phyloP scores from a whole-genome alignment of 225 moss, liverwort and hornwort genomes.

The Physcomitrellopsis africana region DNA sequence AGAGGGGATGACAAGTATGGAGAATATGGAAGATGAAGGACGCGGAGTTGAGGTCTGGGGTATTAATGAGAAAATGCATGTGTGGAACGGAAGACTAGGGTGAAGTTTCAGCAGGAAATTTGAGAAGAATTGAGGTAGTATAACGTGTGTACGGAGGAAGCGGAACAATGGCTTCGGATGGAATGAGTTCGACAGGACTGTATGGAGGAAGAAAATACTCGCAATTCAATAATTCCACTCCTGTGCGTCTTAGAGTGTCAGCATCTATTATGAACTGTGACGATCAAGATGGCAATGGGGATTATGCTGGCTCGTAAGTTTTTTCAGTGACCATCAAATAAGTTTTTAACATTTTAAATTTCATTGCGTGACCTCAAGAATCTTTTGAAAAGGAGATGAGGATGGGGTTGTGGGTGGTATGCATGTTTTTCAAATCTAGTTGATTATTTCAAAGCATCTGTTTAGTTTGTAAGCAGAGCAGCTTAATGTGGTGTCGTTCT shows the following conservation, averaged over 20 bases:
- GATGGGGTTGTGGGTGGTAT: constrained; percentile 7
- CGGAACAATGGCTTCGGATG: constrained; percentile 46
- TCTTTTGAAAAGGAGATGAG: constrained; percentile 4
- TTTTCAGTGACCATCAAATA: constrained; percentile 16
- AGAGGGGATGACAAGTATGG: constrained; percentile 24
- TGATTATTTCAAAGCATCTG: background rate
- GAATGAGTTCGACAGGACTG: constrained; percentile 65
- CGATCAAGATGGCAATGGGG: constrained; percentile 79
- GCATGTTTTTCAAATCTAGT: background rate
- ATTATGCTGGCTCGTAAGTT: constrained; percentile 78
- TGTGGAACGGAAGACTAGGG: constrained; percentile 33
- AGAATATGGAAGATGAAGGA: constrained; percentile 37
- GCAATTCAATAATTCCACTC: constrained; percentile 75
- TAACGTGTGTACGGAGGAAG: background rate
- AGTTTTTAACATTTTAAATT: constrained; percentile 33
- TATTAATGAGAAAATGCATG: constrained; percentile 29
- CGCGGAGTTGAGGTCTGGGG: constrained; percentile 20
- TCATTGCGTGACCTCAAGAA: constrained; percentile 10
- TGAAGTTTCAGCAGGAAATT: background rate
- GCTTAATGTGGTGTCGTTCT: background rate
- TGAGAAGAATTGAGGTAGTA: constrained; percentile 12
- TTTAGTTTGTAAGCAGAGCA: background rate
- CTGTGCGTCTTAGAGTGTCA: constrained; percentile 65
- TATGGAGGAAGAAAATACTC: constrained; percentile 75
- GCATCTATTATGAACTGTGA: constrained; percentile 71